Base-by-base conservation (phyloP, 495 filamentous ascomycete species). In the Aspergillus hancockii region DNA sequence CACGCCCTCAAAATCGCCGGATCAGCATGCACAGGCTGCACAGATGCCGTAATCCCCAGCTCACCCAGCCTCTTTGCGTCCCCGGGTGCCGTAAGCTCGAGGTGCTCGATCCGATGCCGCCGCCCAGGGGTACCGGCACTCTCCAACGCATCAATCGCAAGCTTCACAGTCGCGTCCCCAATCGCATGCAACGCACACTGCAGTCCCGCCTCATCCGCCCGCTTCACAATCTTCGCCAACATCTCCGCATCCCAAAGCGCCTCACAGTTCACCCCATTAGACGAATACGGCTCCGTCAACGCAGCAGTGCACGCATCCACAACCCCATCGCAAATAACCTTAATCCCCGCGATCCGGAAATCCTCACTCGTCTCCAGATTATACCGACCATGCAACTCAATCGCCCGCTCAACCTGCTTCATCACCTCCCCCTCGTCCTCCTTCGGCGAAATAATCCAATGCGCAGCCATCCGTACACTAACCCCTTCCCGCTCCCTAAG, bases 261-360 rank as follows among this genome's bases (percentile, higher is more conserved):
- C 6, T 78, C 76, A 47, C 71, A 65, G 21, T 47, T 47, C 13
- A 21, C 23, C 31, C n/a, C 36, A 18, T 21, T 79, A 14, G 75
- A 73, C 16, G 76, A 66, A 64, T 89, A 89, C 6, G 86, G 85
- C 66, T 87, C 78, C 5, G 75, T 69, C 31, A 89, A 69, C 4
- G 80, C 84, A 0, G 86, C 86, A 5, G 86, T 89, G 67, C 85
- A 89, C 0, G 81, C 84, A 58, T 89, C 86, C 46, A 89, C 75
- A 9, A 88, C 83, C 1, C 86, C 86, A 55, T 89, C 86, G 57
- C 84, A 85, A 45, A 89, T 88, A 21, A 89, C 71, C 60, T 89
- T 89, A 63, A 88, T 81, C n/a, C 86, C 86, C 1, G 82, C 78
- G 16, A 89, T 70, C 30, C 82, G 73, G 51, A 85, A 84, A 45